Evolutionary conservation across 306 rosid species (phyloP).

Genomic region (Morella rubra): DNA sequence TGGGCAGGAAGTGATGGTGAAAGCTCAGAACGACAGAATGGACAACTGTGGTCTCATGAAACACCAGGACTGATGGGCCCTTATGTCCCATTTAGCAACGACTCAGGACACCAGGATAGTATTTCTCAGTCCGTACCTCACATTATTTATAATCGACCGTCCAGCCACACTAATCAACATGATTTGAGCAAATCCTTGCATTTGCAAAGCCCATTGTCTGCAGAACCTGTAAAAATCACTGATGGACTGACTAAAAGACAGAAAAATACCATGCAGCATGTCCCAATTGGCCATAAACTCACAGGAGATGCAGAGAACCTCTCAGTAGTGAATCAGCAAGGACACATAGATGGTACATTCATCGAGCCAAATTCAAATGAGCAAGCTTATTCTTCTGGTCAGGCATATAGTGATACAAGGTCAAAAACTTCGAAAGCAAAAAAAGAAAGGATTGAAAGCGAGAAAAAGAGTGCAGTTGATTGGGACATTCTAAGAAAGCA

Average conservation of each 20-base stretch:
- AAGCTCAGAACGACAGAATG: constrained; percentile 33
- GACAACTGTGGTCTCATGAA: constrained; percentile 34
- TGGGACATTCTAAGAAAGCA: constrained; percentile 84
- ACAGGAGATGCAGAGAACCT: constrained; percentile 32
- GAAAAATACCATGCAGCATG: constrained; percentile 31
- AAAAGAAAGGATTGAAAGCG: constrained; percentile 41
- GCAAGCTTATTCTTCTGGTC: constrained; percentile 31
- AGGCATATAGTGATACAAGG: constrained; percentile 30
- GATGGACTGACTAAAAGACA: constrained; percentile 30
- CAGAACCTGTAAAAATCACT: constrained; percentile 34
- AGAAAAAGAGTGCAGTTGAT: constrained; percentile 44
- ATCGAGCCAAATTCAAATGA: constrained; percentile 37
- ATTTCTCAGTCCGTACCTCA: constrained; percentile 32
- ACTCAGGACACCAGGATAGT: constrained; percentile 35
- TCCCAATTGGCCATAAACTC: constrained; percentile 26
- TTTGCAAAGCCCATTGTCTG: constrained; percentile 28
- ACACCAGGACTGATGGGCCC: constrained; percentile 33
- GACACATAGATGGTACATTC: constrained; percentile 27
- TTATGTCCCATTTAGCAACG: constrained; percentile 34
- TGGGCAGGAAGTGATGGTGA: constrained; percentile 31
- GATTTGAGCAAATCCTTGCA: constrained; percentile 34
- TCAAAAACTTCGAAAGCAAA: constrained; percentile 46
- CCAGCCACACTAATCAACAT: constrained; percentile 32
- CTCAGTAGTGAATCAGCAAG: constrained; percentile 32
- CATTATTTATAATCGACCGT: constrained; percentile 28